Evolutionary conservation across 2,329 filamentous ascomycete genomes (phyloP), one percentile per base, ranked within the genome.

Genomic region (Fusarium xyrophilum): DNA sequence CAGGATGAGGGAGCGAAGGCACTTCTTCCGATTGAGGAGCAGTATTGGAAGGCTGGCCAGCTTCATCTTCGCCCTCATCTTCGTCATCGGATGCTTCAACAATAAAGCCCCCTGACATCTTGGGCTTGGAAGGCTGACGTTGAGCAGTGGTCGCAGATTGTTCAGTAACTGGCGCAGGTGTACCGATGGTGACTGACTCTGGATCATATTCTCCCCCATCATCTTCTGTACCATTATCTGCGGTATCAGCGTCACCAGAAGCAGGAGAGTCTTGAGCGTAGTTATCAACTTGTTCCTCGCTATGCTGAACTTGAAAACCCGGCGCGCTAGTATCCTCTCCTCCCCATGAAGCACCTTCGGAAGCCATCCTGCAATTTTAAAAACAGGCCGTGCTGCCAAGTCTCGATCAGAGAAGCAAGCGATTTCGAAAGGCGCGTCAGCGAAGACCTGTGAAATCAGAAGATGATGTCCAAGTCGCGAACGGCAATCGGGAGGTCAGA

Each of bases 51-150:
- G 76, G 70, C 63, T 76, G 74, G 21, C 76, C 74, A 30, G 50
- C 61, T 54, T 79, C 86, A 72, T 88, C 86, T 38, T 86, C 85
- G 67, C 88, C 86, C 71, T 79, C 75, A 7, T 86, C 86, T 72
- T 88, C 86, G 35, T 86, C 85, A 68, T 88, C 86, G 32, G 86
- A 88, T 56, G 85, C 86, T 75, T 84, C 85, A 72, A 88, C 82
- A 74, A 88, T 78, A 78, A 89, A 89, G 44, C 86, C 86, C 42
- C 85, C 86, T 27, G 85, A 83, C 64, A 83, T 86, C 77, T 87
- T 87, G 35, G 85, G 88, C 77, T 90, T 90, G 62, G 78, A 70
- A 7, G 75, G 36, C 62, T 72, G 70, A 56, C 70, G 74, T 63
- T 77, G 77, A 32, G 72, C 71, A 33, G 74, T 67, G 38, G 75